Evolutionary conservation across 495 filamentous ascomycete species (phyloP), one percentile per base, ranked within the genome.

Genomic region (Neurospora tetraspora): DNA sequence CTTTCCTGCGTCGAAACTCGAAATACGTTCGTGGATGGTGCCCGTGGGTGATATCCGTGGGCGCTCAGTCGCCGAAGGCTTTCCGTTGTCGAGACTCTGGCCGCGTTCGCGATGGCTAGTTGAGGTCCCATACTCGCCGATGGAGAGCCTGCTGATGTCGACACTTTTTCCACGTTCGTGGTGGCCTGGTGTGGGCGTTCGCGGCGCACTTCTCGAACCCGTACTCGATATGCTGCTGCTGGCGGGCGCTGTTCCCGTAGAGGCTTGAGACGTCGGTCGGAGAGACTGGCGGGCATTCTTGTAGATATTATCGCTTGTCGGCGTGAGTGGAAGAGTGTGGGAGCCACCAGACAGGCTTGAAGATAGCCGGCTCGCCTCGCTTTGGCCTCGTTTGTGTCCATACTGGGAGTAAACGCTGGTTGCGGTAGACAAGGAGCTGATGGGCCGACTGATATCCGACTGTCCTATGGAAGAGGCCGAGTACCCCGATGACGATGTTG

Each of bases 401-500:
- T 85, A 73, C 53, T 83, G 76, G 36, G 81, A 82, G 74, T 88
- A 87, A 37, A 83, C 83, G 78, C 88, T 90, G n/a, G 93, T 94
- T 11, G 86, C 87, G 75, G 88, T 87, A n/a, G 93, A 93, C 38
- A 90, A 80, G 9, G 91, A 75, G 72, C 77, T 93, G 78, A 92
- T 94, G 68, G 91, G 89, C 61, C 91, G 89, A 76, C 91, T 92
- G 23, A 89, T 84, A 18, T 89, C 85, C 74, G 89, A 91, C 2
- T 86, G 84, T 74, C 87, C 82, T 5, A 89, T 79, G 18, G 92
- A 93, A 42, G 82, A 85, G 75, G 88, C 83, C 12, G 93, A 93
- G 78, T 93, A 94, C 27, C 89, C 86, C 0, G 93, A 94, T 20
- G 93, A 97, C 9, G 84, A 88, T 6, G 91, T 92, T 14, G 93